Percentiles rank a stretch among this genome's conserved stretches.
Conservation (phyloP, 805 yeast species). For the Nakazawaea anatomiae region DNA sequence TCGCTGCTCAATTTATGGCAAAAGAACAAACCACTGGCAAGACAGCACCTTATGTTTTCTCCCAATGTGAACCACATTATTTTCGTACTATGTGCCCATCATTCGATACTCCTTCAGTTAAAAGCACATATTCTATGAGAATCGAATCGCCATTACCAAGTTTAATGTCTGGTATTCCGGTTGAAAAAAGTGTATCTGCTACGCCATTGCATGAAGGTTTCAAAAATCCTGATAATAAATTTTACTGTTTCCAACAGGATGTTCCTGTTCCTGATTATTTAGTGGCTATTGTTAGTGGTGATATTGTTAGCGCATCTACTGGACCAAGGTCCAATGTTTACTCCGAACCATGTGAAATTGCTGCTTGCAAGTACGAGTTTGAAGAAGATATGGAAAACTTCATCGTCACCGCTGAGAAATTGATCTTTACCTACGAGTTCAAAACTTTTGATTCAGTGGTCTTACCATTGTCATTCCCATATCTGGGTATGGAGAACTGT, state of each 20-base stretch:
- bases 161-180: constrained; percentile 57
- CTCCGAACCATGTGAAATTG: constrained; percentile 66
- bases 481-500: constrained; percentile 95
- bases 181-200: constrained; percentile 10
- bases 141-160: constrained; percentile 63
- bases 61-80: constrained; percentile 90
- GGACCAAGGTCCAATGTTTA: constrained; percentile 87
- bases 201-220: constrained; percentile 4
- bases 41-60: constrained; percentile 65
- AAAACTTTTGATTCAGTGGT: constrained; percentile 73
- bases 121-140: constrained; percentile 53
- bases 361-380: constrained; percentile 73
- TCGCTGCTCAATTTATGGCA: constrained; percentile 84
- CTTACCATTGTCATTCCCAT: constrained; percentile 73
- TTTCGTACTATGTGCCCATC: constrained; percentile 85
- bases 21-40: constrained; percentile 70
- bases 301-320: constrained; percentile 55
- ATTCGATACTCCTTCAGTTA: constrained; percentile 85
- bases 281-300: constrained; percentile 82
- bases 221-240: constrained; percentile 8
- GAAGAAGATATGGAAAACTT: constrained; percentile 76
- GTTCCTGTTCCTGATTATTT: constrained; percentile 84
- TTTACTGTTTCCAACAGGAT: constrained; percentile 58
- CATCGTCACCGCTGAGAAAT: constrained; percentile 67
- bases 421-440: constrained; percentile 83